Evolutionary conservation across 345 rosid genomes (phyloP), one percentile per base, ranked within the genome.

Genomic region (Populus pruinosa): DNA sequence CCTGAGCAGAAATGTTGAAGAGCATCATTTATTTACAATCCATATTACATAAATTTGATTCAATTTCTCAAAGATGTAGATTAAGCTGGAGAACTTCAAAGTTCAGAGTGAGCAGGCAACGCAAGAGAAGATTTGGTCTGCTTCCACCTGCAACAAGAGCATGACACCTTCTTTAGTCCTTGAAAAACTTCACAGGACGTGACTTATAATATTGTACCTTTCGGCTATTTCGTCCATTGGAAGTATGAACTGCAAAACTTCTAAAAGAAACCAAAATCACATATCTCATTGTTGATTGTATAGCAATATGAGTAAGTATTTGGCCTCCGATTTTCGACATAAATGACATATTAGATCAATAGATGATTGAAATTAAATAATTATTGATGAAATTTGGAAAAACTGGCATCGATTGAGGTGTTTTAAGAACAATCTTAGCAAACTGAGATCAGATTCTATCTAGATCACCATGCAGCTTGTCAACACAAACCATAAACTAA

Each of bases 111-210:
- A 13, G 27, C 14, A 17, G 5, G 53, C 68, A 39, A n/a, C 12
- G n/a, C 64, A 23, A 0, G 64, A 12, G 43, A 67, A 33, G 23
- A 33, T 41, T 38, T 69, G 56, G 49, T 49, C 59, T 20, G 59
- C 59, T 77, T 13, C 71, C 77, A 74, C 68, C 83, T 80, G 83
- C 80, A 47, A 67, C 21, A 38, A 11, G 61, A 70, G 47, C 73
- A 73, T 12, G 70, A 61, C 36, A 67, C 35, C 21, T 35, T 67
- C 41, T 67, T 50, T 33, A 27, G 14, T 69, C 31, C 65, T 61
- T 18, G 31, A 7, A 65, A 64, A 64, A 74, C 35, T 29, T 8
- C n/a, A 12, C 21, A 36, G 35, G 2, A 31, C 10, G 12, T 2
- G 11, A 41, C 44, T 41, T 41, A 2, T 4, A 33, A 33, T 33